phyloP scores from a whole-genome alignment of 2,329 filamentous ascomycete species.

The Diaporthe sp. region DNA sequence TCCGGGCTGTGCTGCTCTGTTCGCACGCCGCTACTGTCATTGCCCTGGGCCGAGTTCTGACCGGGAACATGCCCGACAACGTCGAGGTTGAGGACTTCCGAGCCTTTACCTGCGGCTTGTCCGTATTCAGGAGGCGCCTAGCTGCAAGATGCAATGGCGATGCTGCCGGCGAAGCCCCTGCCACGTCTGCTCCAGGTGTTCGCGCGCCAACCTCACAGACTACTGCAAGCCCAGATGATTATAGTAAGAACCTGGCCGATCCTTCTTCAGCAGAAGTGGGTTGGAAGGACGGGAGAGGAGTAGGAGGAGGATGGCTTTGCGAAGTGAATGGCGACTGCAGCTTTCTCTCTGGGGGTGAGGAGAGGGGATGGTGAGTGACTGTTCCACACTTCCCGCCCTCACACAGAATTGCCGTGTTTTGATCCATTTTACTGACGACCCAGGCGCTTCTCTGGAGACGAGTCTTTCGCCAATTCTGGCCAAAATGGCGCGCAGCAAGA shows the following conservation, averaged over 20 bases:
- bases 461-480: constrained; percentile 47
- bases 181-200: neutral
- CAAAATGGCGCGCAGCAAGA: constrained; percentile 40
- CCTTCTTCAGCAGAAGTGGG: constrained; percentile 42
- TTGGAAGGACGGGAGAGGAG: constrained; percentile 70
- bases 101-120: constrained; percentile 86
- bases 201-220: neutral
- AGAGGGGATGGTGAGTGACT: constrained; percentile 82
- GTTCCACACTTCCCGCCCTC: constrained; percentile 18
- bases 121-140: constrained; percentile 62
- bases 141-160: neutral
- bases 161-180: neutral
- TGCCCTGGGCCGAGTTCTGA: constrained; percentile 83
- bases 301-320: constrained; percentile 84
- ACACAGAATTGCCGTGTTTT: constrained; percentile 18
- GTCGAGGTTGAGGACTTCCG: constrained; percentile 81
- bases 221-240: constrained; percentile 39
- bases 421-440: constrained; percentile 8
- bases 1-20: constrained; percentile 80
- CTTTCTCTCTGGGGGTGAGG: constrained; percentile 82
- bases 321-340: constrained; percentile 85
- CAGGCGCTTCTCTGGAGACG: constrained; percentile 54
- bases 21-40: constrained; percentile 93
- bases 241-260: constrained; percentile 31
- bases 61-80: constrained; percentile 79